Evolutionary conservation across 176 grass and related monocot species (phyloP).

Genomic region (Avena eriantha): DNA sequence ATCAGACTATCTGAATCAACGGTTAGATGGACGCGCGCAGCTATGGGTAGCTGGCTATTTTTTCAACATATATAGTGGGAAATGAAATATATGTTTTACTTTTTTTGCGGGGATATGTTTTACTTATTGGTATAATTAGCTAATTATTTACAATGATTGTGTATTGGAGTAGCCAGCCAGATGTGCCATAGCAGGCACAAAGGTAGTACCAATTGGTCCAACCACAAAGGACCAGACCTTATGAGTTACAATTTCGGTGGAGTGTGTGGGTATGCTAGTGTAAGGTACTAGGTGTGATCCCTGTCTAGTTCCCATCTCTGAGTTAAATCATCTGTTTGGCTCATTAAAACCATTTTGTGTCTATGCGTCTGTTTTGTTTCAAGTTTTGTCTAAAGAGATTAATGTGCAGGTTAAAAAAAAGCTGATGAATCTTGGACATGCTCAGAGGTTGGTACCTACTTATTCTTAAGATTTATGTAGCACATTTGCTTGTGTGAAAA

Average conservation of each 20-base stretch:
- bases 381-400: slow-evolving; percentile 17
- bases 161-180: slow-evolving; percentile 1
- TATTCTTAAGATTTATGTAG: slow-evolving; percentile 33
- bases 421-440: slow-evolving; percentile 75
- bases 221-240: neutral
- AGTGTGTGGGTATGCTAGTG: neutral
- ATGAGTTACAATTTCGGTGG: neutral
- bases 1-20: too few species aligned
- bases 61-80: slow-evolving; percentile 7
- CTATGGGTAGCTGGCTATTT: too few species aligned
- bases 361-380: neutral
- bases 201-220: slow-evolving; percentile 19
- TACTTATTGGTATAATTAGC: neutral
- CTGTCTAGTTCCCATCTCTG: neutral
- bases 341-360: slow-evolving; percentile 8
- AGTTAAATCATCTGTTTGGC: neutral
- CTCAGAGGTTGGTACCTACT: slow-evolving; percentile 63
- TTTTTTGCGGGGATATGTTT: neutral
- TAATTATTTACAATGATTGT: slow-evolving; percentile 6
- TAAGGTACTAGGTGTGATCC: neutral
- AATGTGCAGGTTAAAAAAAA: slow-evolving; percentile 89
- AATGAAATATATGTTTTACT: neutral
- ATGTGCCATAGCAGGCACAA: slow-evolving; percentile 6
- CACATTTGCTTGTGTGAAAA: neutral
- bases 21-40: too few species aligned